Conservation (phyloP, 1,139 yeast genomes). For the Ashbya aceris region DNA sequence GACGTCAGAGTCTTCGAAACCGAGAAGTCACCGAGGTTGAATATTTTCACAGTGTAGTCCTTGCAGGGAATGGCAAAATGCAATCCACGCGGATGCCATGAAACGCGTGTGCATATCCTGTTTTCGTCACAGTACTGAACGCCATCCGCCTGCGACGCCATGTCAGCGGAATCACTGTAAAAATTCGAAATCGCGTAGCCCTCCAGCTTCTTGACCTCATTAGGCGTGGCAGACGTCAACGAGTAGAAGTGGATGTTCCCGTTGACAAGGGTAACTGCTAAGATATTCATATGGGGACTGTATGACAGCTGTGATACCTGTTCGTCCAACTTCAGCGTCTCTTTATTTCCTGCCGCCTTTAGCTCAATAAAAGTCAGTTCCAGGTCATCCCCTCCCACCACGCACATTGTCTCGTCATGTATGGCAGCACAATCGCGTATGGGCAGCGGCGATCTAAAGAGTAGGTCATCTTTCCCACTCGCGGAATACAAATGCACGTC, state of each 20-base stretch:
- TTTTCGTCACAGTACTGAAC: constrained; percentile 27
- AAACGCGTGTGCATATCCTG: constrained; percentile 35
- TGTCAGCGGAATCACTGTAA: constrained; percentile 28
- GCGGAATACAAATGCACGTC: constrained; percentile 18
- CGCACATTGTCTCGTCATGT: constrained; percentile 59
- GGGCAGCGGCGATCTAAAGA: constrained; percentile 41
- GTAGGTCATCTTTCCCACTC: constrained; percentile 12
- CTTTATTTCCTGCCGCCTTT: constrained; percentile 29
- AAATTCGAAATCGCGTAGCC: constrained; percentile 32
- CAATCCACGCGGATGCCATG: constrained; percentile 60
- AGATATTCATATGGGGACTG: constrained; percentile 47
- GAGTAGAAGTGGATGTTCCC: constrained; percentile 63
- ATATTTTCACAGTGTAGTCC: constrained; percentile 29
- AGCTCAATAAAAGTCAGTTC: constrained; percentile 49
- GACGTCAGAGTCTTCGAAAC: constrained; percentile 26
- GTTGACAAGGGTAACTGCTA: constrained; percentile 56
- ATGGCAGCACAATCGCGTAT: constrained; percentile 57
- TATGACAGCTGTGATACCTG: constrained; percentile 55
- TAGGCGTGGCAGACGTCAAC: constrained; percentile 38
- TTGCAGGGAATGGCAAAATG: constrained; percentile 48
- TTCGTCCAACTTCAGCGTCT: constrained; percentile 37
- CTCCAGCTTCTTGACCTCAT: constrained; percentile 35
- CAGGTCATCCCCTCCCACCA: constrained; percentile 72
- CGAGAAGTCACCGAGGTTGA: constrained; percentile 19
- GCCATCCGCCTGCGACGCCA: constrained; percentile 29